A percentile compares a stretch with the other conserved stretches of the same genome.
phyloP scores from a whole-genome alignment of 192 early-diverging fungal species.

The Piromyces sp. region DNA sequence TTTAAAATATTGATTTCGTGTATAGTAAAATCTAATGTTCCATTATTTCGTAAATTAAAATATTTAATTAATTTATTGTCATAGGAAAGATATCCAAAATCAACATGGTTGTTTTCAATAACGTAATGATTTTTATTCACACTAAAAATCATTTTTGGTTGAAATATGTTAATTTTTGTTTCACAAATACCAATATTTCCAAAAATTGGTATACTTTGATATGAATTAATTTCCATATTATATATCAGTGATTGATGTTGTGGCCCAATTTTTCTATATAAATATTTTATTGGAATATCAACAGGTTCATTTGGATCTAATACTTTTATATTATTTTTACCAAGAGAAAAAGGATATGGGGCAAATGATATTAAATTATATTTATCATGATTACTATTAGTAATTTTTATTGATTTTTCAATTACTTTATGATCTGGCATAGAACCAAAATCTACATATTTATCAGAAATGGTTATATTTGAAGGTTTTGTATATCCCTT shows the following conservation, averaged over 20 bases:
- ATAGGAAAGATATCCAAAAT: neutral
- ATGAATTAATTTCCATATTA: neutral
- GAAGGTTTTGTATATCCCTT: neutral
- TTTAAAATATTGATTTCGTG: neutral
- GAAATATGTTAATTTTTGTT: neutral
- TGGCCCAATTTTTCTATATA: neutral
- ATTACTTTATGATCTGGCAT: neutral
- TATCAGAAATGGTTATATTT: neutral
- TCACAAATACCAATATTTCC: neutral
- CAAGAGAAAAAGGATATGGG: neutral
- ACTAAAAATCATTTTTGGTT: neutral
- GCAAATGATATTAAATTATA: neutral
- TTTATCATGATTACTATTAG: neutral
- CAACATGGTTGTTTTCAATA: neutral
- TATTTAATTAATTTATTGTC: neutral
- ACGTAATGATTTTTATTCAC: neutral
- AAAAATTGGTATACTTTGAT: neutral
- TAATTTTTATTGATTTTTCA: neutral
- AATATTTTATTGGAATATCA: neutral
- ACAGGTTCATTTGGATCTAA: neutral
- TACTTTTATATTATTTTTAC: neutral
- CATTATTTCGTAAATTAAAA: neutral
- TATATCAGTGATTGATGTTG: neutral
- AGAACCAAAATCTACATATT: neutral
- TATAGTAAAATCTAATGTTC: neutral